Base-by-base conservation (phyloP, 495 filamentous ascomycete species). In the Aspergillus wentii region DNA sequence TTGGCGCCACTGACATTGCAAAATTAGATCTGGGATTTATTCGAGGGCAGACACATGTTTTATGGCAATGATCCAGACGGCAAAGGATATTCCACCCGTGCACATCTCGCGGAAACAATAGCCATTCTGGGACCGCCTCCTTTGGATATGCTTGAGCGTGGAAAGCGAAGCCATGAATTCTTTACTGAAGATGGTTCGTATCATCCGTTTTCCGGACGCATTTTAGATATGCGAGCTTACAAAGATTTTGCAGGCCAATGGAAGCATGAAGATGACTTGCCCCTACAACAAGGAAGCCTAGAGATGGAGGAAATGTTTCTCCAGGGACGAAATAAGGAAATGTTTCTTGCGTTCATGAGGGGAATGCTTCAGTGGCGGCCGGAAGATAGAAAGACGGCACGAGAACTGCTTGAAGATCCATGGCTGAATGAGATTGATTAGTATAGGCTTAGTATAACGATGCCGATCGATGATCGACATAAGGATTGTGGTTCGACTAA, bases 351-450 rank as follows among this genome's bases (percentile, higher is more conserved):
- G 3, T 59, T 75, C 33, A 63, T 74, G 43, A 35, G 50, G 25
- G 47, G 43, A 23, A 75, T 76, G 70, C 46, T 79, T 37, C 64
- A 67, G 38, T 76, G 71, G 73, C 44, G 50, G 9, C 72, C 72
- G 14, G 55, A 62, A 37, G 46, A 71, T 21, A 54, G 72, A 6
- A 61, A 54, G 40, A 67, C 62, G 2, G 72, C 72, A 4, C 61
- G 55, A 35, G 55, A 69, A 33, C 40, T 76, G 13, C 43, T 63
- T 5, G 36, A 66, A 4, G 60, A 75, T 47, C 54, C 52, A 18
- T 72, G 67, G 68, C 33, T 67, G 6, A 62, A 59, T 51, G 47
- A 38, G n/a, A n/a, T n/a, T n/a, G n/a, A n/a, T n/a, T n/a, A n/a
- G n/a, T n/a, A n/a, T n/a, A n/a, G n/a, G n/a, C n/a, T n/a, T n/a